phyloP scores from a whole-genome alignment of 2,329 filamentous ascomycete genomes.

The Alternaria dauci region DNA sequence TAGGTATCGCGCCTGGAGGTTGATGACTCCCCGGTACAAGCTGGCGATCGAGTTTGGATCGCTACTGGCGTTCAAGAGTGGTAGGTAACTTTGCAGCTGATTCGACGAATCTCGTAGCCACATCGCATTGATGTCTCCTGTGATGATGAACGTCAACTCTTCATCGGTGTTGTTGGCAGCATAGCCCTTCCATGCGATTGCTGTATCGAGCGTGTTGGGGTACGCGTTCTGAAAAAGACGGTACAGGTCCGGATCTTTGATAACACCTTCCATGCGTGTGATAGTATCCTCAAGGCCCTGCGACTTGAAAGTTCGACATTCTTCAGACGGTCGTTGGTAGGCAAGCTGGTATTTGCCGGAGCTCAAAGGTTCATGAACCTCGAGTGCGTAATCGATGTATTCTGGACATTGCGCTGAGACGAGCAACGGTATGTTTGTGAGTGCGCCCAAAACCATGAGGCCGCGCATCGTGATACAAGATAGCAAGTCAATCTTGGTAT shows the following conservation, averaged over 20 bases:
- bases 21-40: slow-evolving; percentile 75
- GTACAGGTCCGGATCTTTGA: slow-evolving; percentile 67
- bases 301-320: slow-evolving; percentile 59
- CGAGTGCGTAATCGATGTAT: slow-evolving; percentile 53
- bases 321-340: slow-evolving; percentile 54
- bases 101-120: slow-evolving; percentile 67
- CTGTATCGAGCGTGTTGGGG: slow-evolving; percentile 79
- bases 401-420: slow-evolving; percentile 53
- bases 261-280: slow-evolving; percentile 47
- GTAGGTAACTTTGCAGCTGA: slow-evolving; percentile 75
- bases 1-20: slow-evolving; percentile 74
- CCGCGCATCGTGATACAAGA: slow-evolving; percentile 37
- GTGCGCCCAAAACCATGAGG: slow-evolving; percentile 21
- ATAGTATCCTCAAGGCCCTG: slow-evolving; percentile 54
- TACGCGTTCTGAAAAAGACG: slow-evolving; percentile 76
- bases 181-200: slow-evolving; percentile 72
- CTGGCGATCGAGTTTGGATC: slow-evolving; percentile 68
- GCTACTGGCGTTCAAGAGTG: slow-evolving; percentile 64
- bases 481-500: not conserved
- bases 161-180: slow-evolving; percentile 66
- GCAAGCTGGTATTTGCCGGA: slow-evolving; percentile 56
- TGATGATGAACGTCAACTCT: slow-evolving; percentile 69
- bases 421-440: slow-evolving; percentile 32
- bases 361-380: slow-evolving; percentile 55
- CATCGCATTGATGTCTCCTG: slow-evolving; percentile 66